Evolutionary conservation across 306 rosid genomes (phyloP), one percentile per base, ranked within the genome.

Genomic region (Begonia peltatifolia): DNA sequence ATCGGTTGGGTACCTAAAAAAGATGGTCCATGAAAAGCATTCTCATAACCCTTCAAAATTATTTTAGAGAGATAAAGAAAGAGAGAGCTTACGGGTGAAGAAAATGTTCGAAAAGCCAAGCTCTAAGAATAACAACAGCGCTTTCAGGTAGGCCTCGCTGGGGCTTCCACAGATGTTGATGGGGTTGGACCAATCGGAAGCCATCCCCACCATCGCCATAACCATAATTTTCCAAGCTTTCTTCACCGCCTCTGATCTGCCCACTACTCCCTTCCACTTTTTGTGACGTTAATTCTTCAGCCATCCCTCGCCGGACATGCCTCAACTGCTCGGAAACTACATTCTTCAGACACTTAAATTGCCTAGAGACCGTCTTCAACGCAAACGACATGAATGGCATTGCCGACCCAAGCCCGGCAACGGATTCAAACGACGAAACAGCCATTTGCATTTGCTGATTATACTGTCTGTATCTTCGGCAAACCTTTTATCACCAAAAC

Each of bases 21-120:
- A 59, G 44, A 23, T 10, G 12, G 52, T 11, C 18, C 56, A 41
- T 35, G 17, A 15, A 41, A 9, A 42, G 16, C 15, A 36, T 11
- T 30, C 15, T 14, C 46, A 13, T 41, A 18, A 52, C 38, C 38
- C 38, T 30, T 30, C 0, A 48, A 48, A 48, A 18, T 52, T 5
- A 52, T 30, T 30, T 14, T 18, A 52, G 52, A 13, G 15, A 54
- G 12, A 61, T 46, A 54, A 2, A 61, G 0, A 36, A 54, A n/a
- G 41, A 30, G 14, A 52, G 14, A 58, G 59, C 92, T 14, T 79
- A 90, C 99, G 99, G 99, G 64, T 90, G 99, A 76, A 90, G 99
- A 72, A 90, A 90, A 71, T 90, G 99, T 62, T 86, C 99, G 48
- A 90, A 90, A 23, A 90, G 76, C 99, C 99, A 90, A 55, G 99